A percentile compares a stretch with the other conserved stretches of the same genome.
phyloP scores from a whole-genome alignment of 225 moss, liverwort and hornwort genomes.

The Anthoceros angustus region DNA sequence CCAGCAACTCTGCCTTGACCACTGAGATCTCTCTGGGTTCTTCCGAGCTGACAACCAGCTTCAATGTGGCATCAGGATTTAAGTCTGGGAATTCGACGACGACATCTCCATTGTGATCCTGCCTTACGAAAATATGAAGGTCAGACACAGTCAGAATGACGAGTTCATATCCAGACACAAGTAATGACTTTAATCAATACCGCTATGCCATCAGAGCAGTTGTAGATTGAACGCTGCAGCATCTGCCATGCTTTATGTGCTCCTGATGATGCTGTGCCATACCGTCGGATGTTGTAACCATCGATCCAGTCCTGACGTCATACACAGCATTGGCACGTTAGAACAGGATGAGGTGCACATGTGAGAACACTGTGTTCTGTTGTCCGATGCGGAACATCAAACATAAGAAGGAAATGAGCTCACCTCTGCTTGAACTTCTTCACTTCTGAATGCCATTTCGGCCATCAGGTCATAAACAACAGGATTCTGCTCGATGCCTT shows the following conservation, averaged over 20 bases:
- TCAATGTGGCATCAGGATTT: slow-evolving; percentile 16
- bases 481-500: slow-evolving; percentile 92
- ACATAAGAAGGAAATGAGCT: background rate
- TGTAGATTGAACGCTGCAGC: slow-evolving; percentile 52
- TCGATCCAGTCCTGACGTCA: slow-evolving; percentile 48
- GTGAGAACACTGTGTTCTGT: background rate
- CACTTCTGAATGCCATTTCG: slow-evolving; percentile 68
- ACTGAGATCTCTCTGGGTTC: background rate
- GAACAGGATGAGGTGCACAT: background rate
- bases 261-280: slow-evolving; percentile 51
- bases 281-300: slow-evolving; percentile 57
- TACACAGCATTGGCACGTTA: background rate
- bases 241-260: slow-evolving; percentile 67
- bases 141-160: background rate
- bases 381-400: background rate
- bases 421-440: slow-evolving; percentile 38
- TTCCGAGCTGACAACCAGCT: background rate
- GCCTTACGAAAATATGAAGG: slow-evolving; percentile 9
- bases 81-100: slow-evolving; percentile 75
- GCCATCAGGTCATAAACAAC: slow-evolving; percentile 92
- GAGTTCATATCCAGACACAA: background rate
- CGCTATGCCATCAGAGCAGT: slow-evolving; percentile 71
- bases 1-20: slow-evolving; percentile 15
- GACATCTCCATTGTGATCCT: slow-evolving; percentile 95
- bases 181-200: slow-evolving; percentile 19